These are phyloP conservation scores for Pythium biforme DNA, from an alignment of 352 stramenopile genomes.

Conservation along the genomic window DNA sequence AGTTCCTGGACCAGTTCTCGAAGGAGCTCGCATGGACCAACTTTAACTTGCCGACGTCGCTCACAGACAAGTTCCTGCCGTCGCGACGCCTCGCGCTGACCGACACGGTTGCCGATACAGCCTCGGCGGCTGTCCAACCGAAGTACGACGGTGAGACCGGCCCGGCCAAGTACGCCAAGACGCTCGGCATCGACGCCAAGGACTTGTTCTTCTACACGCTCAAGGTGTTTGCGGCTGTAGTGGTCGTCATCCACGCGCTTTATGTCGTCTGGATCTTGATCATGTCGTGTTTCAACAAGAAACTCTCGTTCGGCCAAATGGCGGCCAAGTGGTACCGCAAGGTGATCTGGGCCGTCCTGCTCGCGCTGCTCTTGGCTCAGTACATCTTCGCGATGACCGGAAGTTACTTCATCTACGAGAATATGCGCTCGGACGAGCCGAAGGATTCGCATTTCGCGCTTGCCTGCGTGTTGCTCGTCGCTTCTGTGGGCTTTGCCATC, in stretches of 20 bases:
- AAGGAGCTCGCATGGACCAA: slow-evolving; percentile 86
- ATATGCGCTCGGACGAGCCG: slow-evolving; percentile 31
- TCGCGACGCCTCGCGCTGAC: slow-evolving; percentile 18
- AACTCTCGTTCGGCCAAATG: slow-evolving; percentile 50
- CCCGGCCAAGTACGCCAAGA: slow-evolving; percentile 62
- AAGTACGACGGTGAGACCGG: slow-evolving; percentile 49
- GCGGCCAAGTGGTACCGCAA: slow-evolving; percentile 75
- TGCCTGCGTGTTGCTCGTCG: slow-evolving; percentile 45
- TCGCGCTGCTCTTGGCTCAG: slow-evolving; percentile 74
- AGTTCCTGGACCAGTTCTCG: slow-evolving; percentile 80
- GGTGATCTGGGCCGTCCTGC: slow-evolving; percentile 69
- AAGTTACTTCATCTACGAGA: slow-evolving; percentile 67
- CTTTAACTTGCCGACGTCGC: slow-evolving; percentile 74
- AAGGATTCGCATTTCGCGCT: slow-evolving; percentile 38
- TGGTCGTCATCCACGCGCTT: slow-evolving; percentile 58
- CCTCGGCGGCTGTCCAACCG: slow-evolving; percentile 21
- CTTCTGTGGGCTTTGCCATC: slow-evolving; percentile 52
- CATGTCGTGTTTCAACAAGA: slow-evolving; percentile 47
- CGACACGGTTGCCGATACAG: slow-evolving; percentile 10
- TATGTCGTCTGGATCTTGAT: slow-evolving; percentile 64
- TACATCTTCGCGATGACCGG: slow-evolving; percentile 88
- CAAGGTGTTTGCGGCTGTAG: slow-evolving; percentile 51
- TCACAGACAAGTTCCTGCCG: slow-evolving; percentile 26
- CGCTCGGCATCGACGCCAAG: slow-evolving; percentile 60
- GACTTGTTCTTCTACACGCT: slow-evolving; percentile 85